phyloP scores from a whole-genome alignment of 2,329 filamentous ascomycete genomes.

The Alternaria brassicicola region DNA sequence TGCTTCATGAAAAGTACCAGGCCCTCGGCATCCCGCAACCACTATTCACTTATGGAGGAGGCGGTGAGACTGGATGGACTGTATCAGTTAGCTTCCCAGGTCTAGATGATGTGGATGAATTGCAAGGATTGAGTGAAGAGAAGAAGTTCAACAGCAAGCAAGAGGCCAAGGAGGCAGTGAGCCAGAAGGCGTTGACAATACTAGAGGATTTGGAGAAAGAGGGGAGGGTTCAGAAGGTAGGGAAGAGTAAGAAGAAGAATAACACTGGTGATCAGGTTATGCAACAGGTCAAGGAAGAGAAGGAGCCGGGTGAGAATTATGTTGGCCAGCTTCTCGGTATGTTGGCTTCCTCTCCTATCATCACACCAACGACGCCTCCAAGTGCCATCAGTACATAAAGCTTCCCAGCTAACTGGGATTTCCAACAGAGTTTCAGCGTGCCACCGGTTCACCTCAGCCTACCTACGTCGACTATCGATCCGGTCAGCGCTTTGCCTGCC shows the following conservation, averaged over 20 bases:
- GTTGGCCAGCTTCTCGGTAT: conserved; percentile 49
- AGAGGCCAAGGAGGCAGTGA: conserved; percentile 51
- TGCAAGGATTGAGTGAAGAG: conserved; percentile 24
- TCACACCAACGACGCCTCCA: too few species aligned
- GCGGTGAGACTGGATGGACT: conserved; percentile 23
- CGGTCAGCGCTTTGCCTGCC: conserved; percentile 42
- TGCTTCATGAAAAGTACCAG: conserved; percentile 36
- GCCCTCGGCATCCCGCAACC: conserved; percentile 31
- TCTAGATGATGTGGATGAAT: conserved; percentile 13
- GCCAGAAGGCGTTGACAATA: conserved; percentile 38
- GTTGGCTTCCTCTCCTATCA: conserved; percentile 2
- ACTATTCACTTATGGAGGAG: conserved; percentile 23
- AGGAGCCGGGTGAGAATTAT: conserved; percentile 31
- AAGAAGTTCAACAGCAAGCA: conserved; percentile 49
- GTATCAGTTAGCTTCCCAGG: conserved; percentile 33
- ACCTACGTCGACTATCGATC: conserved; percentile 47
- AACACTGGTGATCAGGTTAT: background rate
- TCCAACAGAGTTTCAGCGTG: conserved; percentile 41
- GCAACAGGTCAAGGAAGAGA: background rate
- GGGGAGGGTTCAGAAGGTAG: conserved; percentile 32
- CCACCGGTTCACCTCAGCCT: conserved; percentile 33
- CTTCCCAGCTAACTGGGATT: background rate
- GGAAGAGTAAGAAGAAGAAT: conserved; percentile 23
- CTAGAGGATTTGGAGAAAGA: conserved; percentile 31
- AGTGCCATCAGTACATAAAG: background rate